A percentile compares a stretch with the other conserved stretches of the same genome.
phyloP scores from a whole-genome alignment of 192 early-diverging fungal genomes.

The Podila minutissima region DNA sequence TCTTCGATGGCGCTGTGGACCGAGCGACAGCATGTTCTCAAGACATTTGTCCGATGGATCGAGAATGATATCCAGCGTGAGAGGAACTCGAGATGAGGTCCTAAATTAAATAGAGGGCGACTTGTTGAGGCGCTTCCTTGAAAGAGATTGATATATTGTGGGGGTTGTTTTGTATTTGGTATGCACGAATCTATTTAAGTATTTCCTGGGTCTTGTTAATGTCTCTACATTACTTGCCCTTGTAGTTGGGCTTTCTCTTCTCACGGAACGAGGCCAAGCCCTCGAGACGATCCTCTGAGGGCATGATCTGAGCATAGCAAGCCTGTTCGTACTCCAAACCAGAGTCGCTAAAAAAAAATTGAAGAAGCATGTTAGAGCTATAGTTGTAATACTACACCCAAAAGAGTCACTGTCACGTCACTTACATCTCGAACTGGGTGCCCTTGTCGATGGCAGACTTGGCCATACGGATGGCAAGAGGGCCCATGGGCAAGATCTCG shows the following conservation, averaged over 20 bases:
- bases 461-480: conserved; percentile 90
- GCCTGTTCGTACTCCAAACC: conserved; percentile 93
- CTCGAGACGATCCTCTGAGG: conserved; percentile 93
- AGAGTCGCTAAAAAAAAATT: conserved; percentile 60
- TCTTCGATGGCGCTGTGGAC: conserved; percentile 19
- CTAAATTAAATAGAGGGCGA: not conserved
- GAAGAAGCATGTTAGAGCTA: not conserved
- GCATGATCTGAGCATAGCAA: conserved; percentile 95
- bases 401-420: not conserved
- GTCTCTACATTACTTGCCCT: conserved; percentile 63
- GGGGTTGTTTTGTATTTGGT: no score
- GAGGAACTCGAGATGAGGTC: not conserved
- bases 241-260: conserved; percentile 86
- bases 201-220: not conserved
- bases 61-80: conserved; percentile 16
- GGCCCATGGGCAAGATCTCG: conserved; percentile 82
- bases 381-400: not conserved
- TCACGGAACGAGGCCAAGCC: conserved; percentile 81
- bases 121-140: no score
- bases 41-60: conserved; percentile 48
- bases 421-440: conserved; percentile 78
- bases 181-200: no score
- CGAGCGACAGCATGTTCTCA: conserved; percentile 29
- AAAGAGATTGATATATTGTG: no score
- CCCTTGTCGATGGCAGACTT: conserved; percentile 91